Percentiles rank a stretch among this genome's conserved stretches.
Evolutionary conservation across 148 eudicot species (phyloP).

Genomic region (Agrostemma githago): DNA sequence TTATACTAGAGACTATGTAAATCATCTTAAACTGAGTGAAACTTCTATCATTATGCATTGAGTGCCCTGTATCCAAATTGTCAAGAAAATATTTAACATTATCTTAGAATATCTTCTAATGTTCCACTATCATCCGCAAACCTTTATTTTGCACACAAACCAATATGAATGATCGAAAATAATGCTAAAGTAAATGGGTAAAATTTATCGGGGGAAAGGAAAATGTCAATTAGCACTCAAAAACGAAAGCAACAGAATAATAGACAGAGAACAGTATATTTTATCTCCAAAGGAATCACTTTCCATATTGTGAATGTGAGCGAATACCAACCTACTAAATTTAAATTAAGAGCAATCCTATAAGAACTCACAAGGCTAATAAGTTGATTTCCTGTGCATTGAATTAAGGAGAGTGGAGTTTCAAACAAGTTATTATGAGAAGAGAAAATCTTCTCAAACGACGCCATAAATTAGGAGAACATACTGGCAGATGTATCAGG

Average conservation of each 20-base stretch:
- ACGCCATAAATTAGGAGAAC: not conserved
- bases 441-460: not conserved
- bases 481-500: constrained; percentile 36
- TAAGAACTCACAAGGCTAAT: not conserved
- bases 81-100: not conserved
- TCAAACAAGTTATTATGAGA: not conserved
- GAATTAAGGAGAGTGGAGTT: not conserved
- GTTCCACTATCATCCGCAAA: not conserved
- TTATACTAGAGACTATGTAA: not conserved
- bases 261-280: too few relatives aligned
- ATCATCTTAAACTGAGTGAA: not conserved
- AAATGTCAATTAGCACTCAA: too few relatives aligned
- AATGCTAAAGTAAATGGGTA: not conserved
- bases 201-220: too few relatives aligned
- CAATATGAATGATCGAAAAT: not conserved
- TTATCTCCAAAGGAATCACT: too few relatives aligned
- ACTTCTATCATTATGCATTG: not conserved
- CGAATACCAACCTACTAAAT: not conserved
- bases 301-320: too few relatives aligned
- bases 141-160: not conserved
- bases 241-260: too few relatives aligned
- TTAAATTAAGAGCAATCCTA: not conserved
- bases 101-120: not conserved
- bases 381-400: not conserved
- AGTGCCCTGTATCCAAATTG: not conserved